Evolutionary conservation across 148 eudicot species (phyloP).

Genomic region (Persicaria maculosa): DNA sequence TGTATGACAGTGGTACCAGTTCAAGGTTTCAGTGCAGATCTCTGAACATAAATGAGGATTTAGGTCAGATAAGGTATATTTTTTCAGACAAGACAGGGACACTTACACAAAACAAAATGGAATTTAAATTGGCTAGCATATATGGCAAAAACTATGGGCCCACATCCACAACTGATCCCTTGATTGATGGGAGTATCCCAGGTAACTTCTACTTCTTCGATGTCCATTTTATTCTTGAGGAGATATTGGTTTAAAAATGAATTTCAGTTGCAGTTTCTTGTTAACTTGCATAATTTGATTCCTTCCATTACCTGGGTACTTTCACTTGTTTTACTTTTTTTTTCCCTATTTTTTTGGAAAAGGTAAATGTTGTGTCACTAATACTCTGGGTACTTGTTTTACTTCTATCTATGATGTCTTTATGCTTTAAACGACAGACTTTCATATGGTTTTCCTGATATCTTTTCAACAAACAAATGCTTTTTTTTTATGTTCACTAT

Average conservation of each 20-base stretch:
- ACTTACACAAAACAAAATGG: conserved; percentile 94
- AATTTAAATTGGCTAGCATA: conserved; percentile 72
- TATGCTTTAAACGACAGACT: neutral
- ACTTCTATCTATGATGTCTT: neutral
- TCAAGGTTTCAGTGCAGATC: conserved; percentile 97
- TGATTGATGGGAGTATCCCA: conserved; percentile 26
- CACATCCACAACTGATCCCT: conserved; percentile 23
- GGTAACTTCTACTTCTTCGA: conserved; percentile 26
- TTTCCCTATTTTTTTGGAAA: too few species aligned
- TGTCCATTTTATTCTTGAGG: neutral
- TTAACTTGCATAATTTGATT: neutral
- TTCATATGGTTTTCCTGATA: neutral
- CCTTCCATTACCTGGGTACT: neutral
- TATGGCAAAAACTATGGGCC: conserved; percentile 61
- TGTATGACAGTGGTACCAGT: conserved; percentile 55
- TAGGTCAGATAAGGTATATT: conserved; percentile 89
- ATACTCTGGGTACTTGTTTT: neutral
- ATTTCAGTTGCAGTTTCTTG: neutral
- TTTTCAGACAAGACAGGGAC: conserved; percentile 97
- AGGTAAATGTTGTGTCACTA: too few species aligned
- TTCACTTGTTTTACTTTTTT: too few species aligned
- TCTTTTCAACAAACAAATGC: neutral
- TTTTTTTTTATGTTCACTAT: neutral
- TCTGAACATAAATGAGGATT: conserved; percentile 93
- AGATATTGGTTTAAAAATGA: neutral